Evolutionary conservation across 2,329 filamentous ascomycete species (phyloP).

Genomic region (Beauveria bassiana): DNA sequence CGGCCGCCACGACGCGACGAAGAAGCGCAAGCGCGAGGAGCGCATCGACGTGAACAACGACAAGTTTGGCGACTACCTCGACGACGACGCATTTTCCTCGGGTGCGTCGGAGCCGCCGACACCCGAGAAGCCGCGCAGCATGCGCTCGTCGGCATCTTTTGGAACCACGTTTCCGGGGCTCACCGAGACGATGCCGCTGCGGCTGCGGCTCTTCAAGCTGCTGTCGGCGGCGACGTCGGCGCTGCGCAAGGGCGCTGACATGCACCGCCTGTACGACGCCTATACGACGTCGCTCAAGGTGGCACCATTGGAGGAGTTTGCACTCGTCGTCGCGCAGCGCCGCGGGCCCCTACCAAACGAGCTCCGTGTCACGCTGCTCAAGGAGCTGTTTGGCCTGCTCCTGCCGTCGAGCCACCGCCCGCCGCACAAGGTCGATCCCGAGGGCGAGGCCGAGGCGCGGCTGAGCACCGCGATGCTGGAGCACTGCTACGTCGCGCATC

Average conservation of each 20-base stretch:
- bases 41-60: slow-evolving; percentile 51
- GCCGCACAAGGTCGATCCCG: slow-evolving; percentile 31
- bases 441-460: slow-evolving; percentile 27
- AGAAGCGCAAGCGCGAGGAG: slow-evolving; percentile 41
- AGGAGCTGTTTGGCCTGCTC: slow-evolving; percentile 37
- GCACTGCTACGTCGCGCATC: slow-evolving; percentile 56
- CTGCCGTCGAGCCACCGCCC: slow-evolving; percentile 33
- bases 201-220: slow-evolving; percentile 55
- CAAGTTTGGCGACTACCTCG: slow-evolving; percentile 52
- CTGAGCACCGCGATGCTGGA: slow-evolving; percentile 41
- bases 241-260: slow-evolving; percentile 33
- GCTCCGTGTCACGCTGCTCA: slow-evolving; percentile 37
- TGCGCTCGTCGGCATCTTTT: slow-evolving; percentile 15
- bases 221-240: slow-evolving; percentile 40
- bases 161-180: slow-evolving; percentile 22
- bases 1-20: slow-evolving; percentile 27
- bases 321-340: slow-evolving; percentile 39
- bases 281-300: slow-evolving; percentile 49
- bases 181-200: slow-evolving; percentile 50
- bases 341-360: slow-evolving; percentile 27
- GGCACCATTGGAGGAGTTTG: slow-evolving; percentile 51
- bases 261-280: slow-evolving; percentile 51
- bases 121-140: slow-evolving; percentile 30
- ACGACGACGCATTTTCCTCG: slow-evolving; percentile 45
- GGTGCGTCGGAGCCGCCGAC: slow-evolving; percentile 39